Evolutionary conservation across 2,329 filamentous ascomycete genomes (phyloP).

Genomic region (Colletotrichum orbiculare): DNA sequence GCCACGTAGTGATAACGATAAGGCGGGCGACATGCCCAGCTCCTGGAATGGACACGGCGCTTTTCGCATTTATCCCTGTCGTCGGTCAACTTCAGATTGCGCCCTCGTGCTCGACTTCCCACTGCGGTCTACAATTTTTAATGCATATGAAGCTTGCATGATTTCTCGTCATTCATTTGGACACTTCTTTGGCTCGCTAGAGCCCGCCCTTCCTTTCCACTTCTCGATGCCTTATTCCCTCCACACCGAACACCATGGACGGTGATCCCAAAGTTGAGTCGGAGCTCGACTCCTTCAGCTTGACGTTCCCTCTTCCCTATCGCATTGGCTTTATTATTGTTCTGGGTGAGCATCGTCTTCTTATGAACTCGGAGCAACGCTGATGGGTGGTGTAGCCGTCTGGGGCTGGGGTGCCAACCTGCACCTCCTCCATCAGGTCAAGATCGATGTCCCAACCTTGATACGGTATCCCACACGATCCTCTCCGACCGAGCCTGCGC

Average conservation of each 20-base stretch:
- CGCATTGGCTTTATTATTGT: conserved; percentile 88
- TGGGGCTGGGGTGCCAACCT: conserved; percentile 97
- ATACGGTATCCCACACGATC: conserved; percentile 86
- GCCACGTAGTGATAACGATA: conserved; percentile 32
- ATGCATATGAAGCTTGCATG: conserved; percentile 13
- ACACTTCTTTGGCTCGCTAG: conserved; percentile 12
- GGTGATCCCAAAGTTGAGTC: conserved; percentile 77
- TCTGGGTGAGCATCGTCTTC: conserved; percentile 68
- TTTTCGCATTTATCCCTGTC: conserved; percentile 12
- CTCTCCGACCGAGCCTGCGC: conserved; percentile 75
- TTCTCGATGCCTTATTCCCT: conserved; percentile 32
- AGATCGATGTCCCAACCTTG: conserved; percentile 88
- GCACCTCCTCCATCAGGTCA: conserved; percentile 81
- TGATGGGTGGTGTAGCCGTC: conserved; percentile 68
- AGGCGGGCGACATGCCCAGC: conserved; percentile 20
- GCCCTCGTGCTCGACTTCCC: conserved; percentile 10
- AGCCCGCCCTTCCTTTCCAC: conserved; percentile 25
- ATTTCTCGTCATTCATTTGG: conserved; percentile 30
- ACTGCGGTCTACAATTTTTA: neutral
- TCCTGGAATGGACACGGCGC: conserved; percentile 23
- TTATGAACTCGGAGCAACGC: conserved; percentile 1
- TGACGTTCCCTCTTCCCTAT: conserved; percentile 88
- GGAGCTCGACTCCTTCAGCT: conserved; percentile 85
- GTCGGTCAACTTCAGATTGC: neutral
- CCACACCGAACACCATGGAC: conserved; percentile 65